A percentile compares a stretch with the other conserved stretches of the same genome.
phyloP scores from a whole-genome alignment of 129 eudicot genomes.

The Lonicera japonica region DNA sequence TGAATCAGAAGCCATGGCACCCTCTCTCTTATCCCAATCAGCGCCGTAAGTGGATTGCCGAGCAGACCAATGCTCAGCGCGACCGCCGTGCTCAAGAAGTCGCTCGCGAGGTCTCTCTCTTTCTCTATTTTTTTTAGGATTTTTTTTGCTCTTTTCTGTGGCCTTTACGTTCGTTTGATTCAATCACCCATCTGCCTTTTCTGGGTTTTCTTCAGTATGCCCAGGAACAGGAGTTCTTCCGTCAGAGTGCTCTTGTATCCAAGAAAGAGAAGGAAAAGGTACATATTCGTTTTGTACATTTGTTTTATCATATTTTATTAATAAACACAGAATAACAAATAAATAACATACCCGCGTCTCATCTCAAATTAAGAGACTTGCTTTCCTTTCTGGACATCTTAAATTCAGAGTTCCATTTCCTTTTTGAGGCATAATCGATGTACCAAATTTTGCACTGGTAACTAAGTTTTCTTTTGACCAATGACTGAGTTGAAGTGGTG shows the following conservation, averaged over 20 bases:
- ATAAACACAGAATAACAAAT: no score
- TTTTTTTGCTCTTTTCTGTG: no score
- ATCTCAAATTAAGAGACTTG: no score
- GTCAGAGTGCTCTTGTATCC: slow-evolving; percentile 84
- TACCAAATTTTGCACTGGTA: neutral
- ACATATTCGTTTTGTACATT: neutral
- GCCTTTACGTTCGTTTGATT: neutral
- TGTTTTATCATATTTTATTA: no score
- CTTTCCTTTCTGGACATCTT: neutral
- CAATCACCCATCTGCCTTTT: neutral
- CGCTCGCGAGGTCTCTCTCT: slow-evolving; percentile 62
- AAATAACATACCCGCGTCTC: no score
- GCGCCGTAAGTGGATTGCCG: slow-evolving; percentile 97
- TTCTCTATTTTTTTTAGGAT: neutral
- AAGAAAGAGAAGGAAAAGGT: slow-evolving; percentile 97
- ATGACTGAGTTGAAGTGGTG: neutral
- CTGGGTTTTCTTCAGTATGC: slow-evolving; percentile 67
- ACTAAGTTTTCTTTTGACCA: neutral
- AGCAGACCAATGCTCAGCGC: slow-evolving; percentile 75
- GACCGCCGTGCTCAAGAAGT: slow-evolving; percentile 76
- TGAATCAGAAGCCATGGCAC: slow-evolving; percentile 98
- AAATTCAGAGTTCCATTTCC: neutral
- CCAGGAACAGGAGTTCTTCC: slow-evolving; percentile 93
- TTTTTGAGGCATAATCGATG: neutral
- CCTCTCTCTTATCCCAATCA: slow-evolving; percentile 95